Conservation (phyloP, 345 rosid genomes). For the Corchorus capsularis region DNA sequence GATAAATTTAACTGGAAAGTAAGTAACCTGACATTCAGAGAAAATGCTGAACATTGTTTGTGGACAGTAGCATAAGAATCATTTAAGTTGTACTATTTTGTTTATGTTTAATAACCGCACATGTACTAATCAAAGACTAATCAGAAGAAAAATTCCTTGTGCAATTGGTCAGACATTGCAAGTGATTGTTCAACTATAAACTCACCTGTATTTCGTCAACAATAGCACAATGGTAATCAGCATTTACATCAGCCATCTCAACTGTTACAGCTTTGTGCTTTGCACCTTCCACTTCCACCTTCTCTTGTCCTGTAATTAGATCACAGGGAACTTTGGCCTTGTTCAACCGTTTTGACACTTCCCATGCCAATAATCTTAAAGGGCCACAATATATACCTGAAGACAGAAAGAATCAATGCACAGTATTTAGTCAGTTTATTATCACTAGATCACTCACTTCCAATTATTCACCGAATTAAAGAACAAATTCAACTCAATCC, state of each 20-base stretch:
- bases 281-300: slow-evolving; percentile 83
- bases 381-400: slow-evolving; percentile 97
- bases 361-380: slow-evolving; percentile 93
- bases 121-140: neutral
- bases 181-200: neutral
- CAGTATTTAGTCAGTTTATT: neutral
- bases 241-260: slow-evolving; percentile 86
- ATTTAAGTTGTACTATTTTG: neutral
- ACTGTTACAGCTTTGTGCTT: slow-evolving; percentile 90
- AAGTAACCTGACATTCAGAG: neutral
- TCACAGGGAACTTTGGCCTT: slow-evolving; percentile 86
- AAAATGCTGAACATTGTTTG: neutral
- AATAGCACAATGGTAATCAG: slow-evolving; percentile 76
- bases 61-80: neutral
- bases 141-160: neutral
- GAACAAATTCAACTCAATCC: neutral
- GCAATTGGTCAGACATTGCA: slow-evolving; percentile 1
- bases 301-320: slow-evolving; percentile 92
- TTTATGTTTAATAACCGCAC: neutral
- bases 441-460: neutral
- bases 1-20: neutral
- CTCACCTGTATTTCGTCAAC: slow-evolving; percentile 90
- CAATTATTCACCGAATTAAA: neutral
- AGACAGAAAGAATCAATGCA: slow-evolving; percentile 21
- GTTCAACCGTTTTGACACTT: slow-evolving; percentile 85